Percentiles rank a stretch among this genome's conserved stretches.
These are phyloP conservation scores for Aspergillus quadrilineatus DNA, from an alignment of 2,329 filamentous ascomycete species.

Conservation along the genomic window DNA sequence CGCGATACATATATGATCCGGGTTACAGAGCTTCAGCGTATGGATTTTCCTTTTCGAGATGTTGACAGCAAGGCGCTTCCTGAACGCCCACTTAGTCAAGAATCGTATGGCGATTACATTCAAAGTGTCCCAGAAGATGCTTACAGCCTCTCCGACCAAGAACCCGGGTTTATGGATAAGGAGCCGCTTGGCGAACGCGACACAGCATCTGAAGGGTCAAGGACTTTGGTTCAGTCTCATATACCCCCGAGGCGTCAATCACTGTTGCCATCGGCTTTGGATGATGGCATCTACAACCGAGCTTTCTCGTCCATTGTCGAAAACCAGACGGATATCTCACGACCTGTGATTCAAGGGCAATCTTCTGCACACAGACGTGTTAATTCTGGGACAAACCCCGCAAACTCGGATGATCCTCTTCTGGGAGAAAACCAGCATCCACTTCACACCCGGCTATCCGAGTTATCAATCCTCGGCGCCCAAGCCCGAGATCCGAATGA, in stretches of 20 bases:
- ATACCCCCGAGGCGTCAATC: conserved; percentile 41
- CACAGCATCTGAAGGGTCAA: conserved; percentile 26
- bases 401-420: not conserved
- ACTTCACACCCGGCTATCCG: conserved; percentile 14
- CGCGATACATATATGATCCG: conserved; percentile 86
- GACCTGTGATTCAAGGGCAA: conserved; percentile 16
- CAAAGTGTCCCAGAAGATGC: conserved; percentile 38
- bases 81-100: conserved; percentile 64
- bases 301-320: conserved; percentile 24
- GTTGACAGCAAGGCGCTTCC: conserved; percentile 73
- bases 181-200: conserved; percentile 42
- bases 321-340: conserved; percentile 46
- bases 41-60: conserved; percentile 54
- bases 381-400: not conserved
- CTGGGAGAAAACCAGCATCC: conserved; percentile 3
- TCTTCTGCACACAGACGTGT: not conserved
- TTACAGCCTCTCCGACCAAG: conserved; percentile 50
- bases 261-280: conserved; percentile 35
- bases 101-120: conserved; percentile 46
- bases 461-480: conserved; percentile 23
- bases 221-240: conserved; percentile 27
- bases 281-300: conserved; percentile 26
- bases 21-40: conserved; percentile 79
- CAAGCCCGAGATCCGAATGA: conserved; percentile 62
- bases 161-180: conserved; percentile 51